These are phyloP conservation scores for Talaromyces atroroseus DNA, from an alignment of 2,329 filamentous ascomycete species.

Conservation along the genomic window DNA sequence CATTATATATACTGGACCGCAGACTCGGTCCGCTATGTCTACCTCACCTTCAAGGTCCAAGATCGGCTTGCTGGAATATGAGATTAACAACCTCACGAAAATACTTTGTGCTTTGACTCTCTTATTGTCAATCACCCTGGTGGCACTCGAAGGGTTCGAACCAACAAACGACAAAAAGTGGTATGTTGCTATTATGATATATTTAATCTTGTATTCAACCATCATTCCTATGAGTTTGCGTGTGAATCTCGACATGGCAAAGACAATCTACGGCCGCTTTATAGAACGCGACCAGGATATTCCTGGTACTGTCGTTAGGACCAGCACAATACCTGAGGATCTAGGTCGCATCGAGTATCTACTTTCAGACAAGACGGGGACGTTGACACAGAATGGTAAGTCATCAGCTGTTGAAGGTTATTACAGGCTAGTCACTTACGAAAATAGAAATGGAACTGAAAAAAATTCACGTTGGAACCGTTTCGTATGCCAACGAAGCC, in stretches of 20 bases:
- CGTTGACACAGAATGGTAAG: conserved; percentile 78
- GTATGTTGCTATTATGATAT: conserved; percentile 98
- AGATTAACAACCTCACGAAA: conserved; percentile 96
- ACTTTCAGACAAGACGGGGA: conserved; percentile 96
- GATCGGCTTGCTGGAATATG: conserved; percentile 85
- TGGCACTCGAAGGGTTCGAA: conserved; percentile 78
- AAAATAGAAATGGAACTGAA: conserved; percentile 89
- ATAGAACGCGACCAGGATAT: conserved; percentile 90
- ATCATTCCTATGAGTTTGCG: conserved; percentile 96
- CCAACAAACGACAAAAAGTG: conserved; percentile 53
- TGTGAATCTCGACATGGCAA: conserved; percentile 95
- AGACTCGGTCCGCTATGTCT: conserved; percentile 89
- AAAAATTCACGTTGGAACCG: conserved; percentile 96
- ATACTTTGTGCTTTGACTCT: conserved; percentile 88
- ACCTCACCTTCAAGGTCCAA: conserved; percentile 90
- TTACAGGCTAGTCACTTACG: conserved; percentile 19
- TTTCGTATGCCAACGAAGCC: conserved; percentile 95
- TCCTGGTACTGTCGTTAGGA: conserved; percentile 84
- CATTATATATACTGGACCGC: conserved; percentile 88
- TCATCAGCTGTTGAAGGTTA: conserved; percentile 3
- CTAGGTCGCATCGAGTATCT: conserved; percentile 93
- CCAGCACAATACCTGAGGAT: conserved; percentile 96
- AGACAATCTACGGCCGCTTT: conserved; percentile 91
- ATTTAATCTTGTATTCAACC: conserved; percentile 95
- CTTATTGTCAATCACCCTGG: conserved; percentile 77